Conservation (phyloP, 768 basidiomycete genomes). For the Tulasnella sp. region DNA sequence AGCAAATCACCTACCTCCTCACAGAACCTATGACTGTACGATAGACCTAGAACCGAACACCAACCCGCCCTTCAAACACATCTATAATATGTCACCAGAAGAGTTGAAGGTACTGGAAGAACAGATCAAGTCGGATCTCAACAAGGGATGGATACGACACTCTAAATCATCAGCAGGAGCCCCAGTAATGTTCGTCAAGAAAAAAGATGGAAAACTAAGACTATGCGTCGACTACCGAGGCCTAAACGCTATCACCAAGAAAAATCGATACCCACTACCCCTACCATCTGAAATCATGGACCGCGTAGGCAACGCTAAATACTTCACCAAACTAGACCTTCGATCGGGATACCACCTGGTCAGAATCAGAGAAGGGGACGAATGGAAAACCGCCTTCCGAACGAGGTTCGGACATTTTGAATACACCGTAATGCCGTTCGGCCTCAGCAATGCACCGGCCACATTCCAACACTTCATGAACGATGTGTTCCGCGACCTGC, state of each 20-base stretch:
- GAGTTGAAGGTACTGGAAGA: not conserved
- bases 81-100: not conserved
- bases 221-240: constrained; percentile 13
- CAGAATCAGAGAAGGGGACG: constrained; percentile 21
- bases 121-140: not conserved
- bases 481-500: constrained; percentile 27
- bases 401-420: constrained; percentile 27
- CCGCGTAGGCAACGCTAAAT: not conserved
- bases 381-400: constrained; percentile 27
- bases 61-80: not conserved
- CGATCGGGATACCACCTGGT: constrained; percentile 7
- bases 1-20: not conserved
- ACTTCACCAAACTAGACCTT: constrained; percentile 20
- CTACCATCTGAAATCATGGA: not conserved
- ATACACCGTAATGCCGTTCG: constrained; percentile 32
- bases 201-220: not conserved
- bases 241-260: constrained; percentile 6
- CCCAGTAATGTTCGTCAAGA: not conserved
- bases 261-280: not conserved
- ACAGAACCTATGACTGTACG: not conserved
- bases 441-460: constrained; percentile 25
- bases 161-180: not conserved
- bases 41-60: not conserved
- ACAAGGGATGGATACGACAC: not conserved
- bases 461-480: constrained; percentile 28